Conservation (phyloP, 2,329 filamentous ascomycete species). For the Aspergillus hortae region DNA sequence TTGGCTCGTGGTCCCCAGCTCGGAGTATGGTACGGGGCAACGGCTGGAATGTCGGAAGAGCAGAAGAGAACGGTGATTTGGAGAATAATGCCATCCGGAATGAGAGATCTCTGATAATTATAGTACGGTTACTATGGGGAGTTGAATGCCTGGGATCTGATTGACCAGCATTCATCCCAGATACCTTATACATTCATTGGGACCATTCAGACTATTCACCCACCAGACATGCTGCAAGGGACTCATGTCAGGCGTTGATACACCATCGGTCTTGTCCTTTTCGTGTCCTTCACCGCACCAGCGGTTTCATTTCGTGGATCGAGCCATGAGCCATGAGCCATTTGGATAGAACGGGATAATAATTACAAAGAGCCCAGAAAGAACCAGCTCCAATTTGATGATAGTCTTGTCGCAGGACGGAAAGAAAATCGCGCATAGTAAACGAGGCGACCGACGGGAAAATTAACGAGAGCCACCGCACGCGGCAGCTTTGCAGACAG, state of each 20-base stretch:
- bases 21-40: conserved; percentile 6
- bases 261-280: conserved; percentile 3
- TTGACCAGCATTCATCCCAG: too few relatives aligned
- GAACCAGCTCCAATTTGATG: background rate
- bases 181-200: too few relatives aligned
- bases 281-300: conserved; percentile 4
- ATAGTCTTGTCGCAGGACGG: conserved; percentile 11
- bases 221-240: too few relatives aligned
- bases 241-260: too few relatives aligned
- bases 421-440: conserved; percentile 27
- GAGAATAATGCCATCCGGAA: background rate
- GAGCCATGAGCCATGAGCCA: background rate
- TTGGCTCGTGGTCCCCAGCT: conserved; percentile 19
- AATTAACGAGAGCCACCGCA: conserved; percentile 20
- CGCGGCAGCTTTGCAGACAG: conserved; percentile 8
- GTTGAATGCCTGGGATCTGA: too few relatives aligned
- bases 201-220: too few relatives aligned
- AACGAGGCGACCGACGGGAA: conserved; percentile 11
- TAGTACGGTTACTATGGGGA: too few relatives aligned
- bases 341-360: conserved; percentile 5
- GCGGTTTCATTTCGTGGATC: background rate
- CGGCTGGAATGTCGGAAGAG: conserved; percentile 5
- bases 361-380: background rate
- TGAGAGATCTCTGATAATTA: background rate
- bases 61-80: too few relatives aligned